Evolutionary conservation across 2,329 filamentous ascomycete genomes (phyloP).

Genomic region (Parafenestella ontariensis): DNA sequence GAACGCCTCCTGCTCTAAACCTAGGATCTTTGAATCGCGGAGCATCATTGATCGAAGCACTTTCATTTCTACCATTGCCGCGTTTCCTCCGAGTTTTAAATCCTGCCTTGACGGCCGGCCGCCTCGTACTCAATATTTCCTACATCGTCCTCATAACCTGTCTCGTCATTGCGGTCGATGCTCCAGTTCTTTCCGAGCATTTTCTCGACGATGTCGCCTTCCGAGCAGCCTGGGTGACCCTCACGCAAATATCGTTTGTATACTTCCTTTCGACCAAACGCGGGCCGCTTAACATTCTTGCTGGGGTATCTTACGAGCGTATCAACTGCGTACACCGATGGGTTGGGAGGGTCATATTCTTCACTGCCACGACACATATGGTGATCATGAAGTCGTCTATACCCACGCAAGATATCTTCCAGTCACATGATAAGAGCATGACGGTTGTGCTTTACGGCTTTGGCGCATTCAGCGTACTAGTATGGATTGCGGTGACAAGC

Average conservation of each 20-base stretch:
- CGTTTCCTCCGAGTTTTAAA: not conserved
- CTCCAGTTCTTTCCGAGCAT: slow-evolving; percentile 26
- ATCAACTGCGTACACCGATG: slow-evolving; percentile 36
- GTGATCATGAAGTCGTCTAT: slow-evolving; percentile 36
- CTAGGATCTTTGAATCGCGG: not conserved
- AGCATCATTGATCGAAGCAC: slow-evolving; percentile 8
- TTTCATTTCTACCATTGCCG: slow-evolving; percentile 10
- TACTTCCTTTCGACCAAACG: slow-evolving; percentile 36
- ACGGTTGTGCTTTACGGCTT: slow-evolving; percentile 33
- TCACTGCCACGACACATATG: slow-evolving; percentile 35
- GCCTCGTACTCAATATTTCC: slow-evolving; percentile 2
- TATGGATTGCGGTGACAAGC: slow-evolving; percentile 34
- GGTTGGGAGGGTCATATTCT: slow-evolving; percentile 28
- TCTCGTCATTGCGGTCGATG: slow-evolving; percentile 28
- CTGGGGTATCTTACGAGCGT: slow-evolving; percentile 29
- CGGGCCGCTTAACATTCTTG: slow-evolving; percentile 30
- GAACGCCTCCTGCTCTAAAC: not conserved
- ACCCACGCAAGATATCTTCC: slow-evolving; percentile 24
- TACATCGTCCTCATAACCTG: slow-evolving; percentile 14
- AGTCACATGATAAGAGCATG: slow-evolving; percentile 25
- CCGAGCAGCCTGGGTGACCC: slow-evolving; percentile 38
- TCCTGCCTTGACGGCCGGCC: slow-evolving; percentile 10
- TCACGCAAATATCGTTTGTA: slow-evolving; percentile 36
- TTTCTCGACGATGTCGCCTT: slow-evolving; percentile 41
- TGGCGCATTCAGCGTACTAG: slow-evolving; percentile 28